Evolutionary conservation across 345 rosid species (phyloP).

Genomic region (Citropsis articulata): DNA sequence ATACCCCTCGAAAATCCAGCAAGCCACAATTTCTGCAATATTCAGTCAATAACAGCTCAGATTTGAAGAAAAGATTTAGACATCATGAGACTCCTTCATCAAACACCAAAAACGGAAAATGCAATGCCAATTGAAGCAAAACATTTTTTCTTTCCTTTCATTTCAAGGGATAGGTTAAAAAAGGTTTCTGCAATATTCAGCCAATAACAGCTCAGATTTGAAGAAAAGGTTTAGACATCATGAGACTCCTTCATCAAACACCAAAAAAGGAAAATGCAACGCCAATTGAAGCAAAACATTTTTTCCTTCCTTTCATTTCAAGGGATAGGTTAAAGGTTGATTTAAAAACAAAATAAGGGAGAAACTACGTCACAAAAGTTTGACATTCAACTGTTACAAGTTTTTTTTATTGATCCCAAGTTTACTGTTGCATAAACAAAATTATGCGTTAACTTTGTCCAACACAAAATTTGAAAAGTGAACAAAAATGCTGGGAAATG

Average conservation of each 20-base stretch:
- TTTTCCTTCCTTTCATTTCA: not conserved
- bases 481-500: no score
- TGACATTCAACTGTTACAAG: not conserved
- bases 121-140: not conserved
- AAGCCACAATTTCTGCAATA: conserved; percentile 96
- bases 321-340: not conserved
- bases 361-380: not conserved
- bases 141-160: not conserved
- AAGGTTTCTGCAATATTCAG: no score
- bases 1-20: conserved; percentile 99
- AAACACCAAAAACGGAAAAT: not conserved
- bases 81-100: not conserved
- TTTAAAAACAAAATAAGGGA: not conserved
- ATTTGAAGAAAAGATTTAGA: not conserved
- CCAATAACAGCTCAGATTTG: conserved; percentile 12
- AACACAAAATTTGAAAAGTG: no score
- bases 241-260: not conserved
- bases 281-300: not conserved
- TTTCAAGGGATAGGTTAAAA: not conserved
- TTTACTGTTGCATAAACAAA: not conserved
- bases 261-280: not conserved
- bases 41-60: conserved; percentile 17
- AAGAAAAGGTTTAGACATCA: not conserved
- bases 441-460: no score
- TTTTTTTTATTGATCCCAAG: not conserved